Conservation (phyloP, 2,329 filamentous ascomycete species). For the Xylariaceae sp. region DNA sequence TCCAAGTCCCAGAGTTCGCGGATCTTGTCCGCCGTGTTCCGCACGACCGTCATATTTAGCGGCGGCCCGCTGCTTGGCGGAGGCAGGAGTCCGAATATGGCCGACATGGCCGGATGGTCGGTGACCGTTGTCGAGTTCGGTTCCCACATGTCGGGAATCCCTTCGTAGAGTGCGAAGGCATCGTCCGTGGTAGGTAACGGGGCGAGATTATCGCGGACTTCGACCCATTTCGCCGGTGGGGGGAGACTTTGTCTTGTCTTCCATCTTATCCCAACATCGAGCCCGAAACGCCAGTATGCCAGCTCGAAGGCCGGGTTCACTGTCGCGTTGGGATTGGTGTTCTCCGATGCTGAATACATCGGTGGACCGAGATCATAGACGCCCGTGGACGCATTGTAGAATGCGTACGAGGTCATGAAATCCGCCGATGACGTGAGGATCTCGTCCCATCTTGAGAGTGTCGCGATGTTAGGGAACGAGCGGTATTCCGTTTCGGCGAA, state of each 20-base stretch:
- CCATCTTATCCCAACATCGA: conserved; percentile 50
- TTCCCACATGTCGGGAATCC: conserved; percentile 40
- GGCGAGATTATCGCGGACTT: conserved; percentile 48
- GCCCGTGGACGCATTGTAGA: conserved; percentile 45
- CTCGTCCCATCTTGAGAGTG: conserved; percentile 48
- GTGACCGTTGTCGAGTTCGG: conserved; percentile 34
- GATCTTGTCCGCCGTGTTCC: conserved; percentile 37
- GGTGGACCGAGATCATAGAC: conserved; percentile 47
- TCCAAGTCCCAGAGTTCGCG: conserved; percentile 36
- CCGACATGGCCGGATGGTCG: conserved; percentile 41
- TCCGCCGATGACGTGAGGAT: conserved; percentile 49
- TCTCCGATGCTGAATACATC: conserved; percentile 47
- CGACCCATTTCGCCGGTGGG: conserved; percentile 42
- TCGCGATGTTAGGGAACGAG: conserved; percentile 38
- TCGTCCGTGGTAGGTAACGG: conserved; percentile 45
- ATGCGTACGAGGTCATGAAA: conserved; percentile 56
- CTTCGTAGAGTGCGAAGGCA: conserved; percentile 52
- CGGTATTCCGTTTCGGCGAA: conserved; percentile 54
- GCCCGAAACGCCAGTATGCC: conserved; percentile 57
- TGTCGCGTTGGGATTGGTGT: conserved; percentile 52
- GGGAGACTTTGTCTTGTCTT: conserved; percentile 42
- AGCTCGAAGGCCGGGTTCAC: conserved; percentile 56
- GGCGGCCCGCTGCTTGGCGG: conserved; percentile 34
- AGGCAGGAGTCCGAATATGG: conserved; percentile 40
- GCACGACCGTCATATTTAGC: conserved; percentile 34